Percentiles rank a stretch among this genome's conserved stretches.
phyloP scores from a whole-genome alignment of 768 basidiomycete species.

The Boletus sp. region DNA sequence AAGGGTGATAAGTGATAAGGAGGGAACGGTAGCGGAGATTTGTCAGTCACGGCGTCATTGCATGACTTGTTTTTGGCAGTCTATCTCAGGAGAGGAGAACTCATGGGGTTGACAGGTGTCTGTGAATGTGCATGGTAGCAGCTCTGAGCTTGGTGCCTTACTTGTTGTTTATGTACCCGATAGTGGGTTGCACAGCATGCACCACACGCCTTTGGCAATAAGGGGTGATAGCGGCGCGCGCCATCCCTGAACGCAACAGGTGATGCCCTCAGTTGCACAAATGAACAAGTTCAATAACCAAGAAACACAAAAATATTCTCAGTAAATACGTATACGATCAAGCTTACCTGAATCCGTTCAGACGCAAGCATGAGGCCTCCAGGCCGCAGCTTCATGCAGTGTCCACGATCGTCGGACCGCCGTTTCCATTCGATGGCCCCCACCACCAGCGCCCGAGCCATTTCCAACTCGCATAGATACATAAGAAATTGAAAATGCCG shows the following conservation, averaged over 20 bases:
- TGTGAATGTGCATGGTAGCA: neutral
- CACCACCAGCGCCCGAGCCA: conserved; percentile 47
- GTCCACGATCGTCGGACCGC: conserved; percentile 5
- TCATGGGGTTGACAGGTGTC: neutral
- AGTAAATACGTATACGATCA: neutral
- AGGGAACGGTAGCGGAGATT: neutral
- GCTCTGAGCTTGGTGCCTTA: too few relatives aligned
- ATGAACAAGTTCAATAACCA: neutral
- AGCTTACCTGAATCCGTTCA: neutral
- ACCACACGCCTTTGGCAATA: neutral
- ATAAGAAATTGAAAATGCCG: conserved; percentile 68
- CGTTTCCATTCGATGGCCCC: conserved; percentile 10
- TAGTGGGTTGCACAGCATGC: neutral
- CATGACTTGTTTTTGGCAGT: neutral
- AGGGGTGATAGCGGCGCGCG: neutral
- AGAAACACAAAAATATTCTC: neutral
- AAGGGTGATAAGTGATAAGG: conserved; percentile 5
- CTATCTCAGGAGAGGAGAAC: neutral
- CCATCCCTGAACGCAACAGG: neutral
- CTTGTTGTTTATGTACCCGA: neutral
- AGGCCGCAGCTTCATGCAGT: conserved; percentile 10
- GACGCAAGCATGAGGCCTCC: neutral
- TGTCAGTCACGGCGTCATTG: neutral
- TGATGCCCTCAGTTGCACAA: neutral
- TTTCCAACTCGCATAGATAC: conserved; percentile 65